Conservation (phyloP, 108 stramenopile species). For the Aurantiochytrium sp. region DNA sequence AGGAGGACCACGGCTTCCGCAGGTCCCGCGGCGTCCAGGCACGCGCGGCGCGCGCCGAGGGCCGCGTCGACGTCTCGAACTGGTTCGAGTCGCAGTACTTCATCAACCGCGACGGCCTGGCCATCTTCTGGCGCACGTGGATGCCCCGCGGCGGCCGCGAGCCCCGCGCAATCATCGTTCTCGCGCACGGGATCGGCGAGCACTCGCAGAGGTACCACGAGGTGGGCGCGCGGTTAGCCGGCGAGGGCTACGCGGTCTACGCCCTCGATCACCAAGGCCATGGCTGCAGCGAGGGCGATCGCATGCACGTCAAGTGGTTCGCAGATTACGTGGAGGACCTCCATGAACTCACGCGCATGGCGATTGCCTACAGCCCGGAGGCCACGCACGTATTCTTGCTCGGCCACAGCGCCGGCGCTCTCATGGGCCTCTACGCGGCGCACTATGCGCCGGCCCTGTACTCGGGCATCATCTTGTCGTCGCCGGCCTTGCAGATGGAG, state of each 20-base stretch:
- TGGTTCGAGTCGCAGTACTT: background rate
- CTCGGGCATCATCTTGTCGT: background rate
- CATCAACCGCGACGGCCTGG: slow-evolving; percentile 7
- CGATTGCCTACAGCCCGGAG: background rate
- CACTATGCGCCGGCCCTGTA: background rate
- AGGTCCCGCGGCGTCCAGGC: background rate
- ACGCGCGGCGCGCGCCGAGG: background rate
- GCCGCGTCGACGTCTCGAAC: background rate
- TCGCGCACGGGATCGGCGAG: slow-evolving; percentile 5
- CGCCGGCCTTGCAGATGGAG: background rate
- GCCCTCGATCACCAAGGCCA: slow-evolving; percentile 30
- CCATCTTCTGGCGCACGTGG: background rate
- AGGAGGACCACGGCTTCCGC: background rate
- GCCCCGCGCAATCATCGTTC: background rate
- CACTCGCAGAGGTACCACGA: background rate
- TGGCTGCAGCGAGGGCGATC: slow-evolving; percentile 12
- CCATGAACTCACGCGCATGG: background rate
- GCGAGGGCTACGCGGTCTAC: background rate
- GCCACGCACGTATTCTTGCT: background rate
- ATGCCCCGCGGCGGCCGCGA: background rate
- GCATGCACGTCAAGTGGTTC: slow-evolving; percentile 4
- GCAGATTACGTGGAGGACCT: background rate
- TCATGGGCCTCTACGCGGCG: background rate
- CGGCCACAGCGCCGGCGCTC: background rate
- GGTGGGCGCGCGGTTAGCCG: background rate